Evolutionary conservation across 495 filamentous ascomycete genomes (phyloP).

Genomic region (Hypoxylon perforatum): DNA sequence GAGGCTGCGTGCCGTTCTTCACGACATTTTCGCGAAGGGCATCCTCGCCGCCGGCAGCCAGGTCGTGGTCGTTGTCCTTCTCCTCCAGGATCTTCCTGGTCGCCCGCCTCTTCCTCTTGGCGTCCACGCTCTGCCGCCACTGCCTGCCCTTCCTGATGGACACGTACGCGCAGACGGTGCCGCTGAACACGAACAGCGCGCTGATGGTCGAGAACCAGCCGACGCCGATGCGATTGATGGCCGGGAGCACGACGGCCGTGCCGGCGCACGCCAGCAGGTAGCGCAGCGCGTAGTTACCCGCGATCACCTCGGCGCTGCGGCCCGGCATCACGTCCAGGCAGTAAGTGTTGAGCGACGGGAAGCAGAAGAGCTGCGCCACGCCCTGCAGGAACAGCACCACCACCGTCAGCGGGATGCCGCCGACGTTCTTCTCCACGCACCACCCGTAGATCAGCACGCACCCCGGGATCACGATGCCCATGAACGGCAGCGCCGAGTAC

Average conservation of each 20-base stretch:
- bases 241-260: constrained; percentile 73
- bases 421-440: constrained; percentile 72
- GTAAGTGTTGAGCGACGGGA: constrained; percentile 78
- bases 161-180: constrained; percentile 57
- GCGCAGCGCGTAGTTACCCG: constrained; percentile 77
- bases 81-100: constrained; percentile 30
- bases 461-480: constrained; percentile 69
- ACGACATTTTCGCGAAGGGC: background rate
- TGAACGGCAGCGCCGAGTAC: constrained; percentile 67
- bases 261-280: constrained; percentile 75
- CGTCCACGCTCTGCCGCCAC: constrained; percentile 66
- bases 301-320: constrained; percentile 73
- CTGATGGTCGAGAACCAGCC: constrained; percentile 72
- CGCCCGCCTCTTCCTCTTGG: constrained; percentile 47
- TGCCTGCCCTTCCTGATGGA: constrained; percentile 63
- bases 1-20: constrained; percentile 12
- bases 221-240: constrained; percentile 73
- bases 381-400: constrained; percentile 78
- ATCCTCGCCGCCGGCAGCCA: constrained; percentile 10
- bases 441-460: constrained; percentile 80
- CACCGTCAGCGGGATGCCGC: constrained; percentile 74
- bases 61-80: constrained; percentile 26
- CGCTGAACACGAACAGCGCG: constrained; percentile 64
- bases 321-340: constrained; percentile 79
- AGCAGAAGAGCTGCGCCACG: constrained; percentile 77